A percentile compares a stretch with the other conserved stretches of the same genome.
These are phyloP conservation scores for Infundibulicybe gibba DNA, from an alignment of 768 basidiomycete species.

Conservation along the genomic window DNA sequence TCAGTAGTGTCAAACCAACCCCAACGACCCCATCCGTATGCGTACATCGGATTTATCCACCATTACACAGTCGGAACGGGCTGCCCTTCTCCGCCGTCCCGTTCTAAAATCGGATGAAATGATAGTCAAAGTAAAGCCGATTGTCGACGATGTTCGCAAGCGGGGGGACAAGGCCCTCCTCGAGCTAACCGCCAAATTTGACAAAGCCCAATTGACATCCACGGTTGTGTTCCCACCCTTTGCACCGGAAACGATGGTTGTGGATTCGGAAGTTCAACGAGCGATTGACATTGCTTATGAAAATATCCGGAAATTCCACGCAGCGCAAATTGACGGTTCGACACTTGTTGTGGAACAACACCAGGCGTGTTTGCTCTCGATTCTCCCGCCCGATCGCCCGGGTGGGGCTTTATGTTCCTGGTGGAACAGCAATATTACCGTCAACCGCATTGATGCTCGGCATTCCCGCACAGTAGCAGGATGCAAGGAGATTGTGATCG, in stretches of 20 bases:
- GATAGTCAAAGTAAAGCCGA: constrained; percentile 92
- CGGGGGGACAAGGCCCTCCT: constrained; percentile 86
- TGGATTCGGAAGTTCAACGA: constrained; percentile 60
- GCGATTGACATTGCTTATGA: constrained; percentile 90
- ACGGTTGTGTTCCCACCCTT: constrained; percentile 82
- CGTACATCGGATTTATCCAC: constrained; percentile 60
- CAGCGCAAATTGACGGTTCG: constrained; percentile 73
- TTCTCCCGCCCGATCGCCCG: constrained; percentile 94
- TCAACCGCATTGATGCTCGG: constrained; percentile 98
- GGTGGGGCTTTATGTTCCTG: constrained; percentile 96
- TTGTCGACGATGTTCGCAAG: constrained; percentile 81
- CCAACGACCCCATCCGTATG: constrained; percentile 66
- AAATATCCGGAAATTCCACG: constrained; percentile 91
- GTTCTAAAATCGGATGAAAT: constrained; percentile 86
- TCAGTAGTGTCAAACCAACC: constrained; percentile 11
- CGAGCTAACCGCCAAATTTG: constrained; percentile 90
- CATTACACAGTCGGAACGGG: constrained; percentile 48
- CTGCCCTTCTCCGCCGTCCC: constrained; percentile 77
- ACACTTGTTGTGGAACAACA: constrained; percentile 91
- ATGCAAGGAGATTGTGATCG: constrained; percentile 87
- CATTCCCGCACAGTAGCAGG: constrained; percentile 97
- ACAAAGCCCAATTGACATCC: constrained; percentile 69
- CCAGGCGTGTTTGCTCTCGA: constrained; percentile 96
- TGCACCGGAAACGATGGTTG: constrained; percentile 53
- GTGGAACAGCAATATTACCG: constrained; percentile 94